Conservation (phyloP, 192 early-diverging fungal genomes). For the Backusella luteola region DNA sequence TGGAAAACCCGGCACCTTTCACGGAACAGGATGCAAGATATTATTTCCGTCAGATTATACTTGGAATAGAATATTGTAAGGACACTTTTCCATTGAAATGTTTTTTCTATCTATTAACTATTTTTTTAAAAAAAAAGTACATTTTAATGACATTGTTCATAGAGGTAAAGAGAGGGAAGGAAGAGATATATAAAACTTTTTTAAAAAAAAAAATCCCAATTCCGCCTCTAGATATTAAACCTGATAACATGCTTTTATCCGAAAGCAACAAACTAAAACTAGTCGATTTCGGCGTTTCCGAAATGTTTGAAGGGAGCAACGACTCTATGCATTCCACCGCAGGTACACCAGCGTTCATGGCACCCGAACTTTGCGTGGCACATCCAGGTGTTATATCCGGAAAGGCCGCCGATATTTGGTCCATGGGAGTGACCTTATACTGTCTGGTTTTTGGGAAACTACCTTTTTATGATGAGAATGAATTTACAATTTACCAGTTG, state of each 20-base stretch:
- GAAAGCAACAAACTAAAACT: not conserved
- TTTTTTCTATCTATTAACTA: not conserved
- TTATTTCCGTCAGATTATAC: not conserved
- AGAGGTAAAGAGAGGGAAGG: not conserved
- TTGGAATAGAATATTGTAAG: constrained; percentile 2
- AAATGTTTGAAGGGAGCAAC: not conserved
- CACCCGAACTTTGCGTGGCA: not conserved
- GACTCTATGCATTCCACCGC: not conserved
- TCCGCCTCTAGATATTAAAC: not conserved
- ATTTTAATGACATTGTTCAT: not conserved
- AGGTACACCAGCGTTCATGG: not conserved
- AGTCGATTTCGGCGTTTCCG: not conserved
- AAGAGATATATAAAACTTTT: not conserved
- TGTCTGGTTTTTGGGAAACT: not conserved
- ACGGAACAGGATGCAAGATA: not conserved
- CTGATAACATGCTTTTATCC: not conserved
- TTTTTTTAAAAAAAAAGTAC: not conserved
- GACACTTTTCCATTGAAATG: not conserved
- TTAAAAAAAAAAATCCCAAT: not conserved
- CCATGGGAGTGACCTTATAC: not conserved
- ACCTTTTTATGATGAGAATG: not conserved
- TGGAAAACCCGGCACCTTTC: not conserved
- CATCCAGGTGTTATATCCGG: not conserved
- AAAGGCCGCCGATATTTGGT: constrained; percentile 4
- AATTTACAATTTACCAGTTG: not conserved